Evolutionary conservation across 768 basidiomycete species (phyloP), one percentile per base, ranked within the genome.

Genomic region (Boletus vermiculosoides): DNA sequence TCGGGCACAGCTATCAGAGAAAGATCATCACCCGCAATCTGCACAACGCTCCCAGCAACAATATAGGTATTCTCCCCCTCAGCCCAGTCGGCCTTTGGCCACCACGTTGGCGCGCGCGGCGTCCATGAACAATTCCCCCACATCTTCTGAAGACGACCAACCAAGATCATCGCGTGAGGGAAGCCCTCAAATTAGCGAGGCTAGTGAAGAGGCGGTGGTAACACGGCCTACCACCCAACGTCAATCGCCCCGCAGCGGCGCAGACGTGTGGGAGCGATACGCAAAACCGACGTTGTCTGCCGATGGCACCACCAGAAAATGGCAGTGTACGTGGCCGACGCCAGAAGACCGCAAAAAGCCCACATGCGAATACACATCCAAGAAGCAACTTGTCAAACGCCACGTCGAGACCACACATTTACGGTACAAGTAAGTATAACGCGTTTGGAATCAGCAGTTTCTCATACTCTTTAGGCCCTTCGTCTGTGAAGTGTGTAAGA

Each of bases 381-480:
- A 84, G 65, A 86, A 83, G 68, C 86, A 87, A 66, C 76, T 86
- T 42, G 83, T 88, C 56, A 87, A 86, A 68, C 78, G 87, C 28
- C 87, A 88, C 67, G 77, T 88, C 46, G 78, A 84, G 68, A 81
- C 81, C 10, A 82, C 80, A 15, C 87, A 88, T 65, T 66, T 88
- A 45, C 76, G 80, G 50, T 76, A 82, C 62, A 84, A 82, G 87
- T 84, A 58, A 57, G 83, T 58, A 40, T 64, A n/a, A 39, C 37
- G 39, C 40, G 33, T 52, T 64, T 45, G 48, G 52, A n/a, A 37
- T n/a, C 45, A 50, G 46, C 44, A n/a, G 25, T 39, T 44, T 55
- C 64, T 66, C 58, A 62, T 59, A 52, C 34, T 52, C 45, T 50
- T 42, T 56, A 86, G 85, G 64, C 80, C 78, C 4, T 84, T 77